phyloP scores from a whole-genome alignment of 2,329 filamentous ascomycete species.

The Monosporascus sp. region DNA sequence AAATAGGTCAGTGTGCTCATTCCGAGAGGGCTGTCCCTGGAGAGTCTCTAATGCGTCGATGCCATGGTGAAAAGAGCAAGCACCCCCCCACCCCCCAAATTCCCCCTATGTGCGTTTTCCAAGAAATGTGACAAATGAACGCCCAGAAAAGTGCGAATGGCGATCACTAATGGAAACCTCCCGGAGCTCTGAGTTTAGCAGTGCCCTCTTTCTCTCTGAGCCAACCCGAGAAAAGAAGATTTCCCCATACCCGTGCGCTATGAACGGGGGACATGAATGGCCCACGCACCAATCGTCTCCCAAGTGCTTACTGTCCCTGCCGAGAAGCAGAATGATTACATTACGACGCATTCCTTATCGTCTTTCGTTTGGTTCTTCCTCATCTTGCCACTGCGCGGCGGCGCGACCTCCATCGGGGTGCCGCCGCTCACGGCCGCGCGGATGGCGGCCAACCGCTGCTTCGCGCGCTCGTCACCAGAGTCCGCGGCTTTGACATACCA shows the following conservation, averaged over 20 bases:
- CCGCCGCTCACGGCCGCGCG: slow-evolving; percentile 68
- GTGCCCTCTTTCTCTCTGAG: background rate
- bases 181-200: too few species aligned
- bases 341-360: slow-evolving; percentile 53
- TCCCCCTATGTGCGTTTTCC: too few species aligned
- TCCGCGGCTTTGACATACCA: slow-evolving; percentile 98
- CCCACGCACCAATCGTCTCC: background rate
- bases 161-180: background rate
- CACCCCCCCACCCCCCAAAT: too few species aligned
- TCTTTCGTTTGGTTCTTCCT: slow-evolving; percentile 38
- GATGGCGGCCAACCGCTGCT: slow-evolving; percentile 81
- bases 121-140: background rate
- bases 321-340: slow-evolving; percentile 35
- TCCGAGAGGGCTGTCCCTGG: too few species aligned
- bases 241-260: background rate
- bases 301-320: background rate
- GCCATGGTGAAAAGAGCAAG: too few species aligned
- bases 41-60: too few species aligned
- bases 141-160: background rate
- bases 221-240: background rate
- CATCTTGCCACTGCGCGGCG: slow-evolving; percentile 47
- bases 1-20: too few species aligned
- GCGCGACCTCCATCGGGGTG: slow-evolving; percentile 51
- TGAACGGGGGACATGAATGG: background rate
- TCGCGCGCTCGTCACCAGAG: slow-evolving; percentile 83